Evolutionary conservation across 2,329 filamentous ascomycete species (phyloP), one percentile per base, ranked within the genome.

Genomic region (Zymoseptoria brevis): DNA sequence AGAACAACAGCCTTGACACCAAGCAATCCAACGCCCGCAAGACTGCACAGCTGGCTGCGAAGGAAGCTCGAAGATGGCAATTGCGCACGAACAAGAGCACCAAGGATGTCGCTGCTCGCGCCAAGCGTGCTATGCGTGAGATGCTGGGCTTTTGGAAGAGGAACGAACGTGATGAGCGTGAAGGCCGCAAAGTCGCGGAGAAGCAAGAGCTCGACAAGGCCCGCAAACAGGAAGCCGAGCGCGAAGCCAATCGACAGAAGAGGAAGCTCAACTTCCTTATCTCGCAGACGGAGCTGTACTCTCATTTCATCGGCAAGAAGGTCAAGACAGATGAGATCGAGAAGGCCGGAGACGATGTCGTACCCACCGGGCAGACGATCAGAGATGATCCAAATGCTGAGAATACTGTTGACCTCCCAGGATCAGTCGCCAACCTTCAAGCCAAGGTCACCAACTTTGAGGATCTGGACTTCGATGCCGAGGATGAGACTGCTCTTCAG

Each of bases 121-220:
- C 94, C 60, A 99, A 99, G 81, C 88, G 94, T 66, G 93, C 93
- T 60, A 99, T 99, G 94, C 86, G 94, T 72, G 94, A 99, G 76
- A 99, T 99, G 94, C 94, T 96, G 83, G 86, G 89, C 59, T 99
- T 97, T 82, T 99, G 94, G 94, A 97, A 97, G 77, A 88, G 93
- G 59, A 99, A 99, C 73, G 94, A 99, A 75, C 88, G 93, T 56
- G 94, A 99, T 73, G 94, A 99, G 73, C 89, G 94, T 61, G 94
- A 99, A 73, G 80, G 95, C 64, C 87, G 94, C 67, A 95, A 96
- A 78, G 87, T 92, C 56, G 94, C 94, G 4, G 94, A 99, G 79
- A 90, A 88, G 73, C 91, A 96, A 74, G 94, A 97, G 77, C 83
- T 99, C 53, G 94, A 99, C 73, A 95, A 94, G 70, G 94, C 94